These are phyloP conservation scores for Phytophthora nicotianae DNA, from an alignment of 352 stramenopile species.

Conservation along the genomic window DNA sequence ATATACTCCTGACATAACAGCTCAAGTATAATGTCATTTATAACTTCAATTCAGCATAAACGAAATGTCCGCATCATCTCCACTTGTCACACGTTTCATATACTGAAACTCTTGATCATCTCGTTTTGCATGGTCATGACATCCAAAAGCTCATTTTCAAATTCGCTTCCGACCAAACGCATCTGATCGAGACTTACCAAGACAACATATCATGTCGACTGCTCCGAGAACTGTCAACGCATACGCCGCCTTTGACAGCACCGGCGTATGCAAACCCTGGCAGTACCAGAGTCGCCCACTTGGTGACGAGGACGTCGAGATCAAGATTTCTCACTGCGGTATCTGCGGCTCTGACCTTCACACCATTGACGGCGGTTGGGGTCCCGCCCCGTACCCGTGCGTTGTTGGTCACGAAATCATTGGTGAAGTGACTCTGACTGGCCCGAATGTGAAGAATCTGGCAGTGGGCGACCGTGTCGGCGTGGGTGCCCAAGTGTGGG, in stretches of 20 bases:
- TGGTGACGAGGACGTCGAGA: constrained; percentile 44
- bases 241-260: constrained; percentile 4
- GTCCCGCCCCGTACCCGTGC: constrained; percentile 37
- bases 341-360: constrained; percentile 44
- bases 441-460: constrained; percentile 57
- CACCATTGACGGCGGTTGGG: constrained; percentile 48
- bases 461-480: constrained; percentile 73
- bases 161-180: constrained; percentile 9
- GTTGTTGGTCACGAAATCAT: constrained; percentile 45
- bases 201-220: neutral
- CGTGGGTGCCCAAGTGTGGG: constrained; percentile 31
- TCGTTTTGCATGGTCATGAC: neutral
- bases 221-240: constrained; percentile 1
- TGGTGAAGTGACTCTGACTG: constrained; percentile 20
- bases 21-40: neutral
- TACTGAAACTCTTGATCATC: neutral
- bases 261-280: constrained; percentile 24
- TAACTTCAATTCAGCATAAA: neutral
- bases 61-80: neutral
- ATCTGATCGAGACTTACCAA: neutral
- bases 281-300: constrained; percentile 40
- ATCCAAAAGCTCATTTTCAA: constrained; percentile 11
- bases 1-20: neutral
- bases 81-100: neutral
- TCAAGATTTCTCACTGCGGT: constrained; percentile 47